Evolutionary conservation across 257 asterid species (phyloP), one percentile per base, ranked within the genome.

Genomic region (Lantana camara): DNA sequence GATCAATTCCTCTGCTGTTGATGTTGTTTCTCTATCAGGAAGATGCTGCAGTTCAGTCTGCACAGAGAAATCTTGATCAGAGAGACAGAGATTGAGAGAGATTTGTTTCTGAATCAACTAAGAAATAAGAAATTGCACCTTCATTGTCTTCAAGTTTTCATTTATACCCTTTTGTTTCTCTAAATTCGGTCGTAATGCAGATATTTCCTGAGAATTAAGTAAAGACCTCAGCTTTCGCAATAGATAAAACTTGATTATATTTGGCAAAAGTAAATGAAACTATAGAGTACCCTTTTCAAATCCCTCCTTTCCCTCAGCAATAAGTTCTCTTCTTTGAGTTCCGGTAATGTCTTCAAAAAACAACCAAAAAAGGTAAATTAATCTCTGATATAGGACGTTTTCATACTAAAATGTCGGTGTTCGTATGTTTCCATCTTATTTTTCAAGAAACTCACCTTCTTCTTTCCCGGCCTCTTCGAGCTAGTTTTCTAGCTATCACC

Each of bases 401-500:
- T 16, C 20, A 27, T 27, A 23, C 57, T 23, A 17, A 51, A 54
- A 40, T 40, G 24, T 14, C 6, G 4, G 19, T 35, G 8, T 12
- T 22, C 1, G n/a, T n/a, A n/a, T n/a, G n/a, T n/a, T 17, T 50
- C 55, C 8, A 7, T 7, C 44, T 19, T 21, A 42, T 44, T 63
- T 15, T 52, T 13, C 64, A 27, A 56, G 11, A 12, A 59, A 22
- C 45, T 51, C 68, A 87, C 94, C 92, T 82, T 88, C 89, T 89
- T 89, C 89, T 70, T 87, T 79, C 86, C 75, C 38, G 91, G 57
- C 73, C 81, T 85, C 81, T 80, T 87, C 17, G 77, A 67, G 55
- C 56, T 46, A 27, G 63, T 42, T 16, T 75, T 73, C 30, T 78
- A 88, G 21, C 67, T 51, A 22, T 79, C 64, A 4, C 74, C 85